Evolutionary conservation across 805 yeast genomes (phyloP).

Genomic region (Kuraishia piskuri): DNA sequence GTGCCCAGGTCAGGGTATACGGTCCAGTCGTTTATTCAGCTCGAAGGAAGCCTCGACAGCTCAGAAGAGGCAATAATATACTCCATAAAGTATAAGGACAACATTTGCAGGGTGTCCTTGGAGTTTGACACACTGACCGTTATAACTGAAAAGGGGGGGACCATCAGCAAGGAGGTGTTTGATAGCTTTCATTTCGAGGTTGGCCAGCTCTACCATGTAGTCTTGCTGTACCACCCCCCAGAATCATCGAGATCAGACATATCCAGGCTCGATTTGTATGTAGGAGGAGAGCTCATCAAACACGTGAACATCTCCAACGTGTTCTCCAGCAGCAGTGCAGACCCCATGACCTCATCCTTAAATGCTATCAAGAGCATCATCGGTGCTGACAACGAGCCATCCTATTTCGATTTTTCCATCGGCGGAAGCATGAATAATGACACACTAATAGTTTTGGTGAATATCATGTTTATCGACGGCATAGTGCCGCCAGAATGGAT

Average conservation of each 20-base stretch:
- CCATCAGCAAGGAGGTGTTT: slow-evolving; percentile 8
- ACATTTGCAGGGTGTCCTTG: background rate
- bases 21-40: background rate
- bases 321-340: slow-evolving; percentile 3
- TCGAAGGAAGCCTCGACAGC: background rate
- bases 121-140: background rate
- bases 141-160: background rate
- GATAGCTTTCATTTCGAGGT: slow-evolving; percentile 20
- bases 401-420: slow-evolving; percentile 20
- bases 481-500: slow-evolving; percentile 37
- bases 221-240: slow-evolving; percentile 16
- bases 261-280: slow-evolving; percentile 31
- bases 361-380: background rate
- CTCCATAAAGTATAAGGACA: background rate
- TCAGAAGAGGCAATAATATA: background rate
- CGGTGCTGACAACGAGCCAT: background rate
- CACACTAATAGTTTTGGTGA: background rate
- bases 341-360: background rate
- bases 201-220: slow-evolving; percentile 16
- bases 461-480: slow-evolving; percentile 16
- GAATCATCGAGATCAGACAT: slow-evolving; percentile 12
- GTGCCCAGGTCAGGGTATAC: background rate
- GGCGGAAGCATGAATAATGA: slow-evolving; percentile 21
- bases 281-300: slow-evolving; percentile 40
- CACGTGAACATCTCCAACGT: slow-evolving; percentile 11